Conservation (phyloP, 108 stramenopile species). For the Cyclotella kingstonii region DNA sequence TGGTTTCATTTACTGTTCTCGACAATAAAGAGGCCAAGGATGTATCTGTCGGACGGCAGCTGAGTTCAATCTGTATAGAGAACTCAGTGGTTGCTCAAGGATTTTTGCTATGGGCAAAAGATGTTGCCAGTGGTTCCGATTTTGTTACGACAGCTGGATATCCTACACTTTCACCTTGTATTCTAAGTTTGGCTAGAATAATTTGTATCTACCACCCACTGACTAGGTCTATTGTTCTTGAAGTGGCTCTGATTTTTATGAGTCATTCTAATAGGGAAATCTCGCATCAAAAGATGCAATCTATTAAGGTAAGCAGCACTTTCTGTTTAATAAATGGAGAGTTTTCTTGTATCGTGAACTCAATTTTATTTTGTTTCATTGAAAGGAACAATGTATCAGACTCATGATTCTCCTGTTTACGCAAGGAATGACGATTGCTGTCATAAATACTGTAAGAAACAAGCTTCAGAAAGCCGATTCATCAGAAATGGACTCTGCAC, state of each 20-base stretch:
- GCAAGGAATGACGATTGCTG: constrained; percentile 60
- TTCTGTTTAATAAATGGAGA: background rate
- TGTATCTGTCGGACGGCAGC: constrained; percentile 59
- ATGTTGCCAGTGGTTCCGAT: constrained; percentile 56
- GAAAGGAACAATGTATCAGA: constrained; percentile 69
- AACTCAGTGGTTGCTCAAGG: constrained; percentile 70
- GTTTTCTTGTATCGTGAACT: background rate
- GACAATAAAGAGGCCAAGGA: constrained; percentile 24
- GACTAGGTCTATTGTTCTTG: constrained; percentile 52
- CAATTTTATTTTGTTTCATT: background rate
- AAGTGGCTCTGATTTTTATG: constrained; percentile 68
- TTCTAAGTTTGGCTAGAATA: constrained; percentile 67
- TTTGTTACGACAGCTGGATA: constrained; percentile 76
- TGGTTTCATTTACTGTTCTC: constrained; percentile 79
- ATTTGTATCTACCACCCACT: constrained; percentile 70
- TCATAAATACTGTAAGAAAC: constrained; percentile 49
- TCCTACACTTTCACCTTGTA: constrained; percentile 71
- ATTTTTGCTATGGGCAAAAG: constrained; percentile 77
- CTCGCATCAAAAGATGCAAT: constrained; percentile 80
- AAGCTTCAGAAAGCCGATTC: constrained; percentile 51
- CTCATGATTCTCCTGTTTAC: constrained; percentile 64
- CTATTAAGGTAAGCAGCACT: constrained; percentile 46
- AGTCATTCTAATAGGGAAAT: constrained; percentile 77
- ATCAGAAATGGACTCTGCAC: constrained; percentile 69
- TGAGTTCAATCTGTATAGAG: constrained; percentile 65